Conservation (phyloP, 441 rosid genomes). For the Erodium moschatum region DNA sequence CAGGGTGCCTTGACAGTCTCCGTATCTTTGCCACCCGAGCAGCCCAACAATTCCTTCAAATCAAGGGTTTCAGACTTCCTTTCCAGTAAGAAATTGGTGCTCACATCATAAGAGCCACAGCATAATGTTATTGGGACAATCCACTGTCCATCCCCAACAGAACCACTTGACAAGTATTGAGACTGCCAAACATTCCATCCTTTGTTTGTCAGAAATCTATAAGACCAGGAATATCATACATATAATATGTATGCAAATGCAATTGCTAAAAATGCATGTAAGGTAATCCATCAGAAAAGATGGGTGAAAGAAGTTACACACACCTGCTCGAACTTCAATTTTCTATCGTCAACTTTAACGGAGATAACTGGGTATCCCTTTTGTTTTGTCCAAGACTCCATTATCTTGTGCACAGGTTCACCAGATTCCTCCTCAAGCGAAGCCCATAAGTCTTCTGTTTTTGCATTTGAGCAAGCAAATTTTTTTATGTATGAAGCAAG, state of each 20-base stretch:
- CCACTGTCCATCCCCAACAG: slow-evolving; percentile 83
- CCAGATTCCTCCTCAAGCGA: slow-evolving; percentile 80
- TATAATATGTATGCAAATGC: too few species aligned
- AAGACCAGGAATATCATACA: too few species aligned
- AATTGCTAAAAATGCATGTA: too few species aligned
- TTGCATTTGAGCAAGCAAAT: slow-evolving; percentile 71
- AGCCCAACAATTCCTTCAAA: slow-evolving; percentile 33
- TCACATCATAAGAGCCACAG: slow-evolving; percentile 59
- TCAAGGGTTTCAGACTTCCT: slow-evolving; percentile 49
- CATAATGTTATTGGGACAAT: slow-evolving; percentile 80
- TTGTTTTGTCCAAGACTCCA: slow-evolving; percentile 92
- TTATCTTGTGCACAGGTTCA: slow-evolving; percentile 80
- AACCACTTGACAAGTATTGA: slow-evolving; percentile 73
- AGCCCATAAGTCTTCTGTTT: slow-evolving; percentile 87
- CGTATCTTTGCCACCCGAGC: slow-evolving; percentile 13
- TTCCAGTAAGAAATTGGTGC: slow-evolving; percentile 59
- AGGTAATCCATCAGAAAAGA: too few species aligned
- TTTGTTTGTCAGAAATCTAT: too few species aligned
- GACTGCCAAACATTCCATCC: slow-evolving; percentile 34
- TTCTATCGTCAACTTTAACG: slow-evolving; percentile 52
- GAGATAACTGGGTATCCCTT: slow-evolving; percentile 83
- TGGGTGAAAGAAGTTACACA: slow-evolving; percentile 7
- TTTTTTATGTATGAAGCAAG: slow-evolving; percentile 81
- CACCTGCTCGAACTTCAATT: slow-evolving; percentile 89
- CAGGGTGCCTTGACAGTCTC: slow-evolving; percentile 20